A percentile compares a stretch with the other conserved stretches of the same genome.
Conservation (phyloP, 768 basidiomycete genomes). For the Strobilomyces echinocephalus region DNA sequence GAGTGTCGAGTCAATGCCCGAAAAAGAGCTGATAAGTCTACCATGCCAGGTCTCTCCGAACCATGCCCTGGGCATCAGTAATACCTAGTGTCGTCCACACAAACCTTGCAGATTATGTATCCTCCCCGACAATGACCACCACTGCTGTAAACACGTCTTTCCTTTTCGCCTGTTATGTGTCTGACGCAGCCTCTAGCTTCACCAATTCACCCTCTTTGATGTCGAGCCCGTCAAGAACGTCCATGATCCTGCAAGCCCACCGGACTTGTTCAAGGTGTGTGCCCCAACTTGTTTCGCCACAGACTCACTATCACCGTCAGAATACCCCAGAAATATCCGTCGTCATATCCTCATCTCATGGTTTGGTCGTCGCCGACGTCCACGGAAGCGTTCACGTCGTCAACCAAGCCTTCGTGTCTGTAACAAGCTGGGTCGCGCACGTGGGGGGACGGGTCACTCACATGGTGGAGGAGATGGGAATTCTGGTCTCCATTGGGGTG, state of each 20-base stretch:
- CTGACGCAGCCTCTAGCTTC: conserved; percentile 51
- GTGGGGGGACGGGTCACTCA: conserved; percentile 77
- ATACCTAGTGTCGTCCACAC: too few species aligned
- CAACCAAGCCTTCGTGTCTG: conserved; percentile 66
- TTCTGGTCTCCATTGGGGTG: conserved; percentile 88
- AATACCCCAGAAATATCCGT: conserved; percentile 71
- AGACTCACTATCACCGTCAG: conserved; percentile 30
- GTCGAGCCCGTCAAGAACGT: conserved; percentile 69
- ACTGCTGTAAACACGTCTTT: conserved; percentile 11
- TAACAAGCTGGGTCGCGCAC: conserved; percentile 76
- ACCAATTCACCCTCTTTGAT: conserved; percentile 90
- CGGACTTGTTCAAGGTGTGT: conserved; percentile 73
- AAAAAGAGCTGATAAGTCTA: too few species aligned
- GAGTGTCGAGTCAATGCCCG: too few species aligned
- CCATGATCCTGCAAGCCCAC: conserved; percentile 68
- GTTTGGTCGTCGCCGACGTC: conserved; percentile 77
- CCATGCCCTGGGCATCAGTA: too few species aligned
- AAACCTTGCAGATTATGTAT: too few species aligned
- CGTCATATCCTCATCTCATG: conserved; percentile 55
- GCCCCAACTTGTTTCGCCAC: not conserved
- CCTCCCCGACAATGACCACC: too few species aligned
- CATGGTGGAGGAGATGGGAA: conserved; percentile 74
- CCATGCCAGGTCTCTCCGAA: too few species aligned
- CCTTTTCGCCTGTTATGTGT: not conserved
- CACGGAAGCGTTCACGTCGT: conserved; percentile 80